Evolutionary conservation across 805 yeast species (phyloP), one percentile per base, ranked within the genome.

Genomic region (Sugiyamaella smithiae): DNA sequence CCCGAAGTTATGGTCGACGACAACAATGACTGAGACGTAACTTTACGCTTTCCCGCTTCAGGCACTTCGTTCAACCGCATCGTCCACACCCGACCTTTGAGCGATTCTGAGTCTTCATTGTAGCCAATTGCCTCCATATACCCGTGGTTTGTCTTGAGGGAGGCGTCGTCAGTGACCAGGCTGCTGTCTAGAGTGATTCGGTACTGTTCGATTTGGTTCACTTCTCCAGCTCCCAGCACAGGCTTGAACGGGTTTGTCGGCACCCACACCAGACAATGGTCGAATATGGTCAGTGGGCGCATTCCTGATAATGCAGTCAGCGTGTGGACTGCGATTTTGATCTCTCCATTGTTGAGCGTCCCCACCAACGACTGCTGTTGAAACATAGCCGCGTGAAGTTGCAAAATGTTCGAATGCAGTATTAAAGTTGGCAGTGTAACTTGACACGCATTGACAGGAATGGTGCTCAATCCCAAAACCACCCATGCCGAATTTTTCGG

Each of bases 401-500:
- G 32, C 14, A n/a, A 20, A 37, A 8, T 20, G 24, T 16, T 16
- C 14, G 12, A 29, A 29, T 29, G 33, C 33, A 29, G n/a, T n/a
- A 17, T 20, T 17, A 9, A 20, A 3, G 26, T 20, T 17, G 41
- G 5, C 41, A 12, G 16, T 22, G 41, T 23, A 5, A 5, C 41
- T 37, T 25, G 14, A 19, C 41, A 20, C 14, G 20, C 41, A 12
- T 5, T 4, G 5, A 3, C 43, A 25, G 29, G 17, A 22, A 17
- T 29, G 26, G 24, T 19, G 36, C 57, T 65, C 45, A 91, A 91
- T 61, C 97, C 97, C 3, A 65, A 61, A 41, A 88, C 97, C 1
- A 71, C 67, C 3, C 78, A 81, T 41, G 70, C 72, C 51, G 98
- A 91, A 65, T 91, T 91, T 65, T 75, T 77, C 26, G 99, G 99